Evolutionary conservation across 2,329 filamentous ascomycete genomes (phyloP).

Genomic region (Aureobasidium sp.): DNA sequence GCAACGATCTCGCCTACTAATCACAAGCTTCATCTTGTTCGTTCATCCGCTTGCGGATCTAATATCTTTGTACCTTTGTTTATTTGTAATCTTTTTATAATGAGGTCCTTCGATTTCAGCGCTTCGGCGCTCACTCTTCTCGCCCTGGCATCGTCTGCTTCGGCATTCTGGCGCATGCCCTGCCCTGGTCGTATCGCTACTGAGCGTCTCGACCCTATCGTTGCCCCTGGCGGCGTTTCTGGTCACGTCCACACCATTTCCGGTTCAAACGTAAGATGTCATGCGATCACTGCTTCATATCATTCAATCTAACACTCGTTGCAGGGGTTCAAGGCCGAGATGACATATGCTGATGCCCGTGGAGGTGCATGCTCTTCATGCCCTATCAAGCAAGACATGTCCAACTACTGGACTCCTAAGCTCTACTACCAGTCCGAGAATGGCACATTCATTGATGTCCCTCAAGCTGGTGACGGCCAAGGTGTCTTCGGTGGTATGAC

Average conservation of each 20-base stretch:
- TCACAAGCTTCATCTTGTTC: slow-evolving; percentile 10
- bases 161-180: slow-evolving; percentile 64
- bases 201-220: slow-evolving; percentile 59
- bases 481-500: slow-evolving; percentile 52
- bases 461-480: slow-evolving; percentile 40
- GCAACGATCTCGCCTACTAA: slow-evolving; percentile 14
- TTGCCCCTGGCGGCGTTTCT: slow-evolving; percentile 51
- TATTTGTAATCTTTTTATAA: slow-evolving; percentile 1
- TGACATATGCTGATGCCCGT: slow-evolving; percentile 52
- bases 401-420: slow-evolving; percentile 69
- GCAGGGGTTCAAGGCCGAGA: slow-evolving; percentile 50
- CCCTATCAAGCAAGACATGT: slow-evolving; percentile 58
- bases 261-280: slow-evolving; percentile 48
- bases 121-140: slow-evolving; percentile 10
- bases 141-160: slow-evolving; percentile 34
- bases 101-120: slow-evolving; percentile 13
- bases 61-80: background rate
- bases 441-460: slow-evolving; percentile 51
- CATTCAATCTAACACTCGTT: background rate
- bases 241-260: slow-evolving; percentile 63
- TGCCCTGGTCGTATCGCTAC: slow-evolving; percentile 54
- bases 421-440: slow-evolving; percentile 60
- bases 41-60: slow-evolving; percentile 9
- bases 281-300: background rate
- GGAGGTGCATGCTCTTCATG: slow-evolving; percentile 64